These are phyloP conservation scores for Pezicula radicicola DNA, from an alignment of 2,329 filamentous ascomycete genomes.

Conservation along the genomic window DNA sequence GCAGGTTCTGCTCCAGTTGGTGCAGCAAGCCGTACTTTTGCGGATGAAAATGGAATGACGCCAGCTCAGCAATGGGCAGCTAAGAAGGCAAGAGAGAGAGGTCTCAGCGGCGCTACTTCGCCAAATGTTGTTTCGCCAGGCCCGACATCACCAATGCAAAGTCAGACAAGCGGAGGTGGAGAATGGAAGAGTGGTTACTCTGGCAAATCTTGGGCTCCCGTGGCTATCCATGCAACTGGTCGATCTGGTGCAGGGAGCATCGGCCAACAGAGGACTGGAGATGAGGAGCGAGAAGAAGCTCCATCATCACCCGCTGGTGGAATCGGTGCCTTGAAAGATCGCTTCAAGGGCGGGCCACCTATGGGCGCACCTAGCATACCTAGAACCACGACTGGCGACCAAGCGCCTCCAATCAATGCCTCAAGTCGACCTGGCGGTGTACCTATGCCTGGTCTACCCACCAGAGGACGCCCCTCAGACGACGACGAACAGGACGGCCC, in stretches of 20 bases:
- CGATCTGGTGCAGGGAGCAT: slow-evolving; percentile 51
- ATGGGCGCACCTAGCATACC: slow-evolving; percentile 51
- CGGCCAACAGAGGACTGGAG: slow-evolving; percentile 62
- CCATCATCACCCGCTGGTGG: slow-evolving; percentile 58
- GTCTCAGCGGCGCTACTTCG: slow-evolving; percentile 46
- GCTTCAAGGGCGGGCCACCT: slow-evolving; percentile 74
- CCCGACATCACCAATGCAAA: slow-evolving; percentile 51
- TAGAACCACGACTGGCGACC: slow-evolving; percentile 22
- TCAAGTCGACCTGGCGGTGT: slow-evolving; percentile 65
- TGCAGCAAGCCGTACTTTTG: slow-evolving; percentile 86
- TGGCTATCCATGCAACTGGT: slow-evolving; percentile 71
- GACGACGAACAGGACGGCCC: slow-evolving; percentile 49
- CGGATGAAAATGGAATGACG: slow-evolving; percentile 91
- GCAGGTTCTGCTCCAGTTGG: slow-evolving; percentile 61
- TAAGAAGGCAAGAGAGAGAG: slow-evolving; percentile 83
- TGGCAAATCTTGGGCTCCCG: slow-evolving; percentile 86
- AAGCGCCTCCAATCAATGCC: slow-evolving; percentile 33
- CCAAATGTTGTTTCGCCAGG: slow-evolving; percentile 33
- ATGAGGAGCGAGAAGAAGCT: slow-evolving; percentile 42
- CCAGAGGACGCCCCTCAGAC: slow-evolving; percentile 51
- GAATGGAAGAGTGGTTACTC: slow-evolving; percentile 91
- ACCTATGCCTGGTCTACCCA: slow-evolving; percentile 74
- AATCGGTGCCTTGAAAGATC: slow-evolving; percentile 74
- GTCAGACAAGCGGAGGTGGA: slow-evolving; percentile 68
- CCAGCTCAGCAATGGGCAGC: slow-evolving; percentile 97